Evolutionary conservation across 495 filamentous ascomycete genomes (phyloP).

Genomic region (Aspergillus coremiiformis): DNA sequence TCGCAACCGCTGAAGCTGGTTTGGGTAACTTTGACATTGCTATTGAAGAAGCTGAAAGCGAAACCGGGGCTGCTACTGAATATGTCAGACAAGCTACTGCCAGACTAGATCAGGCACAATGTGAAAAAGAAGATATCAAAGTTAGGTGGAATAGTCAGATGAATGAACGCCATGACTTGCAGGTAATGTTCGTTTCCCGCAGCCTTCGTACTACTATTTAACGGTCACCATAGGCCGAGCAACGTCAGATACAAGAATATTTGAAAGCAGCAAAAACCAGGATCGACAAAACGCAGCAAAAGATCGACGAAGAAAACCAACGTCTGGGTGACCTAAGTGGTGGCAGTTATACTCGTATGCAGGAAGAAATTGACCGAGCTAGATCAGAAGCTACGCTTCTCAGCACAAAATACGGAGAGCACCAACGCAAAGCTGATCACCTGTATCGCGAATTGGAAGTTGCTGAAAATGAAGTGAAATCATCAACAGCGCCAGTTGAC

Average conservation of each 20-base stretch:
- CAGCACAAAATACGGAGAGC: constrained; percentile 24
- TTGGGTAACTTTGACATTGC: constrained; percentile 31
- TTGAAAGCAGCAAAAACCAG: constrained; percentile 36
- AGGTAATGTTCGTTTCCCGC: constrained; percentile 28
- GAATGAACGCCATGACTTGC: constrained; percentile 35
- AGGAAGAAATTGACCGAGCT: constrained; percentile 40
- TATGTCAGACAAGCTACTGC: constrained; percentile 46
- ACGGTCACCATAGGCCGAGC: constrained; percentile 35
- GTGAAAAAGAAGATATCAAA: constrained; percentile 36
- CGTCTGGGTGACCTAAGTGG: constrained; percentile 47
- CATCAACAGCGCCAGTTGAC: constrained; percentile 17
- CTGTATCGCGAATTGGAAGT: constrained; percentile 32
- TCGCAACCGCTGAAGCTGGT: constrained; percentile 34
- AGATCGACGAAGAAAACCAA: constrained; percentile 41
- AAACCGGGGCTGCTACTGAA: constrained; percentile 46
- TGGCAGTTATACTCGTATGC: constrained; percentile 43
- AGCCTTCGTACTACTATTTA: constrained; percentile 4
- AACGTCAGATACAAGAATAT: constrained; percentile 43
- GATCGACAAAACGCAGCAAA: constrained; percentile 32
- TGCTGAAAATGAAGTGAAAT: constrained; percentile 26
- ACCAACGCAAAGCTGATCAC: constrained; percentile 16
- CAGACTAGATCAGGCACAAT: constrained; percentile 37
- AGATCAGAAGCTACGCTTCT: constrained; percentile 26
- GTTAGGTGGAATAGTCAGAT: constrained; percentile 32
- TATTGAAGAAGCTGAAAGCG: constrained; percentile 39